Conservation (phyloP, 306 rosid species). For the Lablab purpureus region DNA sequence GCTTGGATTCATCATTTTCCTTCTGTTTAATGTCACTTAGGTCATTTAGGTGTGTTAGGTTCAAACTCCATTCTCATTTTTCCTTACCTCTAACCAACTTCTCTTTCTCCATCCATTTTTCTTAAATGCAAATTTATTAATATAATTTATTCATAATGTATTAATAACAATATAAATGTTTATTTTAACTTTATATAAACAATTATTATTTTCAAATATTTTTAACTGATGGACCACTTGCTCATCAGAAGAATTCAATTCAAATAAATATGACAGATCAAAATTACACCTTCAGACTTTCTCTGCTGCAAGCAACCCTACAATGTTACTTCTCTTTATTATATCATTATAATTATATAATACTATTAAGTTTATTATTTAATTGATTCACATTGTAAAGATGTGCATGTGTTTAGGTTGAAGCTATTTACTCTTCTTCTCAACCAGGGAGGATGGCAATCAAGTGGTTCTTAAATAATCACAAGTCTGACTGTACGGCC, state of each 20-base stretch:
- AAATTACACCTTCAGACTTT: conserved; percentile 18
- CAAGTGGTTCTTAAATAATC: conserved; percentile 25
- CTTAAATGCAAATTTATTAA: no score
- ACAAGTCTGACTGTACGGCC: neutral
- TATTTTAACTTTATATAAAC: neutral
- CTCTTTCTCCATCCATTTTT: neutral
- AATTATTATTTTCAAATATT: neutral
- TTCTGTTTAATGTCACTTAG: conserved; percentile 49
- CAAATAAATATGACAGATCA: conserved; percentile 24
- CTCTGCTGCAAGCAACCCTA: conserved; percentile 2
- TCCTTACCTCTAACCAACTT: conserved; percentile 54
- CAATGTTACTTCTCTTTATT: no score
- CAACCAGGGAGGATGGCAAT: neutral
- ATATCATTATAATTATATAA: no score
- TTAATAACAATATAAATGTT: no score
- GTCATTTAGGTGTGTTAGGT: conserved; percentile 68
- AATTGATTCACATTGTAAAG: neutral
- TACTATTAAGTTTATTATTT: no score
- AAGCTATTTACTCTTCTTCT: neutral
- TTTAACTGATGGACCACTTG: neutral
- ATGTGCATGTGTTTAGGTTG: neutral
- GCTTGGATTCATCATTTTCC: conserved; percentile 28
- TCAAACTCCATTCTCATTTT: conserved; percentile 50
- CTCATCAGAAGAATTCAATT: neutral
- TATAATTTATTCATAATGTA: no score